Base-by-base conservation (phyloP, 2,329 filamentous ascomycete species). In the Aspergillus caelatus region DNA sequence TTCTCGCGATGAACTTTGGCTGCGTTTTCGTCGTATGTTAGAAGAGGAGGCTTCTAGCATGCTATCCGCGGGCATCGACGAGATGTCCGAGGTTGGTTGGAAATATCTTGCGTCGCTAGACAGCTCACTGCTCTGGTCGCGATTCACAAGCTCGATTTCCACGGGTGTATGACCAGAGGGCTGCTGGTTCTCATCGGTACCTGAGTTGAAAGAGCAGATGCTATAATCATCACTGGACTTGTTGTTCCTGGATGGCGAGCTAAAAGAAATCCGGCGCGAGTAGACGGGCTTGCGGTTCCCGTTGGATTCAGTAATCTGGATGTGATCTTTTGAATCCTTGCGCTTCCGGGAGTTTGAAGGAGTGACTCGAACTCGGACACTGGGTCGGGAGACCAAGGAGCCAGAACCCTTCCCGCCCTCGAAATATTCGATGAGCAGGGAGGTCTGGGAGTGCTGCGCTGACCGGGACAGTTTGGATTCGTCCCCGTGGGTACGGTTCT, bases 381-480 rank as follows among this genome's bases (percentile, higher is more conserved):
- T 96, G 14, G 94, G 93, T 70, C 91, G 89, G 71, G 91, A 89
- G 70, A 88, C 86, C 39, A 83, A 81, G 72, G 73, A 71, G 62
- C 70, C 83, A 83, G 71, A 83, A 58, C 72, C 84, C 62, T 86
- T 94, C 67, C 89, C 88, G 69, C 89, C 91, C 80, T 97, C 94
- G 74, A 96, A 97, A 79, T 96, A 97, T 80, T 97, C 94, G 73
- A 97, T 97, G 72, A 97, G 84, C 69, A 97, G 84, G 62, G 92
- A 96, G 43, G 94, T 96, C 81, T 96, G 93, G 53, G 92, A 96
- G 71, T 87, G 79, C 52, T 86, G 78, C 74, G 79, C 75, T 74
- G 81, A 78, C 76, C 78, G 84, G 79, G 83, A 83, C 62, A 86
- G 80, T 66, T 80, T 84, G 65, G 76, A 74, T 45, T 76, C 78